Percentiles rank a stretch among this genome's conserved stretches.
These are phyloP conservation scores for Acanthamoeba triangularis DNA, from an alignment of 208 protist species.

Conservation along the genomic window DNA sequence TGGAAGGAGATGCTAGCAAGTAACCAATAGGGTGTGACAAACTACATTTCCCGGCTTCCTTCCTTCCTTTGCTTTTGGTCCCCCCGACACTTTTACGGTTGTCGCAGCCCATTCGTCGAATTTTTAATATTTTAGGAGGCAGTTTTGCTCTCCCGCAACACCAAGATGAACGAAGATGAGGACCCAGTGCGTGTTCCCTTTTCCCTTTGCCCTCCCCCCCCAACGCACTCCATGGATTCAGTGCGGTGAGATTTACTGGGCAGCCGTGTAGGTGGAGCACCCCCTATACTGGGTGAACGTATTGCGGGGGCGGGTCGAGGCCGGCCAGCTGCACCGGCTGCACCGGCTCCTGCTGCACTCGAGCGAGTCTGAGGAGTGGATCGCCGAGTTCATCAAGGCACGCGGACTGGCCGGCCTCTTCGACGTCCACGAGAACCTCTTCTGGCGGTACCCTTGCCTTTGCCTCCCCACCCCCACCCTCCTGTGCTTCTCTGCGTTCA, in stretches of 20 bases:
- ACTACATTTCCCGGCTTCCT: too few relatives aligned
- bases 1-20: neutral
- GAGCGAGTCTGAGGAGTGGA: slow-evolving; percentile 27
- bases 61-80: too few relatives aligned
- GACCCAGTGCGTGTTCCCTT: neutral
- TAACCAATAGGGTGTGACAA: neutral
- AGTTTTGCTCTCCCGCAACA: too few relatives aligned
- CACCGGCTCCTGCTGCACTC: neutral
- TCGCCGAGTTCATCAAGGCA: neutral
- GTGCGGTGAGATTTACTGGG: neutral
- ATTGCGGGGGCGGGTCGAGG: slow-evolving; percentile 26
- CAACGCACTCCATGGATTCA: neutral
- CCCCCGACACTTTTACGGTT: too few relatives aligned
- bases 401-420: neutral
- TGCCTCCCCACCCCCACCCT: neutral
- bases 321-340: neutral
- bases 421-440: slow-evolving; percentile 71
- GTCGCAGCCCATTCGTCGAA: too few relatives aligned
- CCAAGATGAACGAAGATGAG: neutral
- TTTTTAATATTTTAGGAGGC: too few relatives aligned
- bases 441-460: neutral
- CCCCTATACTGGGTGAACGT: slow-evolving; percentile 70
- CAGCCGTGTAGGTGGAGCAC: neutral
- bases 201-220: neutral
- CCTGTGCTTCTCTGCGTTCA: too few relatives aligned